phyloP scores from a whole-genome alignment of 345 rosid species.

The Sisymbrium altissimum region DNA sequence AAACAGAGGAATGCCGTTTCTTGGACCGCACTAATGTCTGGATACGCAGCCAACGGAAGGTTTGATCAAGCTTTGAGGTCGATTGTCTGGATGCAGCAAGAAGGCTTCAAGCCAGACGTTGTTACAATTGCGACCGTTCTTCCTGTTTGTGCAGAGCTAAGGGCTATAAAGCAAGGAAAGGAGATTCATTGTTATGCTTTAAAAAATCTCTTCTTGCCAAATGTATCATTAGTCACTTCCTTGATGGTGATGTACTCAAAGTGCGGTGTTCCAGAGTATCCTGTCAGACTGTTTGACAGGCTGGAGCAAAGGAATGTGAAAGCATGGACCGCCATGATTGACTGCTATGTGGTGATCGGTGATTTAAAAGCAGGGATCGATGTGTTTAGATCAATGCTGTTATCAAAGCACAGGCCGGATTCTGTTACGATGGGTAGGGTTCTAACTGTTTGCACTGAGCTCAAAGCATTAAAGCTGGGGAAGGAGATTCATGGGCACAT shows the following conservation, averaged over 20 bases:
- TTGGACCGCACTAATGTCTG: constrained; percentile 93
- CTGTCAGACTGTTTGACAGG: constrained; percentile 51
- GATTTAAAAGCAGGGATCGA: constrained; percentile 37
- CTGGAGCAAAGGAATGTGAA: constrained; percentile 58
- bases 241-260: constrained; percentile 84
- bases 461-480: constrained; percentile 59
- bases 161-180: constrained; percentile 68
- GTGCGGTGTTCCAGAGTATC: constrained; percentile 52
- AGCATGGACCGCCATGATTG: constrained; percentile 76
- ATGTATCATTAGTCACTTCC: constrained; percentile 66
- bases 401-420: constrained; percentile 68
- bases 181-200: constrained; percentile 82
- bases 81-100: constrained; percentile 93
- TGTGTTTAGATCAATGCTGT: constrained; percentile 61
- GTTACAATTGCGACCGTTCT: constrained; percentile 71
- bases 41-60: constrained; percentile 70
- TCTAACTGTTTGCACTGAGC: constrained; percentile 50
- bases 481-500: constrained; percentile 74
- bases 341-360: constrained; percentile 47
- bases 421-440: constrained; percentile 67
- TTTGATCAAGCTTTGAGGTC: constrained; percentile 84
- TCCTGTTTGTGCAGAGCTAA: constrained; percentile 70
- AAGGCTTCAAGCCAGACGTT: constrained; percentile 72
- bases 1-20: constrained; percentile 61
- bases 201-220: constrained; percentile 67